Evolutionary conservation across 768 basidiomycete species (phyloP), one percentile per base, ranked within the genome.

Genomic region (Gloeostereum incarnatum): DNA sequence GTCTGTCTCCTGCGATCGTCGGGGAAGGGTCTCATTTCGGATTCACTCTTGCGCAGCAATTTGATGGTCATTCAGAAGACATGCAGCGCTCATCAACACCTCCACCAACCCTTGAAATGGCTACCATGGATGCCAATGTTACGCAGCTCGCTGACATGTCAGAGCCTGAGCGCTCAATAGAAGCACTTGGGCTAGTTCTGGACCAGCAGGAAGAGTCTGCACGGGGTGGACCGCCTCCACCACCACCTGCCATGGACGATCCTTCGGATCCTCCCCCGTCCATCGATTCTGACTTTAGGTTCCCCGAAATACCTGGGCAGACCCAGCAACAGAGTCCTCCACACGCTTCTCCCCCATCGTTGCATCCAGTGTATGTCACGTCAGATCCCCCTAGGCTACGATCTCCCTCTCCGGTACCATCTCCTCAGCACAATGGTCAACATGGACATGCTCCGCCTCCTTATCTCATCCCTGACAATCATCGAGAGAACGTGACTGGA

Each of bases 211-310:
- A 65, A 36, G 60, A 68, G 34, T 56, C 57, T 40, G 52, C 57
- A 35, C 49, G 48, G 17, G 47, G 45, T 39, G 57, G 50, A 17
- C 76, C 69, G 1, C 86, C 83, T 0, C 88, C 87, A 0, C 87
- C 87, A 4, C 85, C 86, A 0, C 81, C 81, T 13, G 77, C 80
- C 23, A 71, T 89, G 64, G 88, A 91, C 49, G 88, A 91, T 56
- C 88, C 88, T 16, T 80, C 78, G 2, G 88, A 91, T 54, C 88
- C 87, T 16, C 88, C 88, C 4, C 88, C 88, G 9, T 85, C 83
- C 5, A 91, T 91, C 48, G 84, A 91, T 56, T 87, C 83, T 6
- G 81, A 78, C 35, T 87, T 81, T 50, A 68, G 71, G 39, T 66
- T 66, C 11, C 73, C 71, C n/a, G 60, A 58, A 24, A n/a, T n/a